A percentile compares a stretch with the other conserved stretches of the same genome.
Conservation (phyloP, 495 filamentous ascomycete species). For the Hypoxylon trugodes region DNA sequence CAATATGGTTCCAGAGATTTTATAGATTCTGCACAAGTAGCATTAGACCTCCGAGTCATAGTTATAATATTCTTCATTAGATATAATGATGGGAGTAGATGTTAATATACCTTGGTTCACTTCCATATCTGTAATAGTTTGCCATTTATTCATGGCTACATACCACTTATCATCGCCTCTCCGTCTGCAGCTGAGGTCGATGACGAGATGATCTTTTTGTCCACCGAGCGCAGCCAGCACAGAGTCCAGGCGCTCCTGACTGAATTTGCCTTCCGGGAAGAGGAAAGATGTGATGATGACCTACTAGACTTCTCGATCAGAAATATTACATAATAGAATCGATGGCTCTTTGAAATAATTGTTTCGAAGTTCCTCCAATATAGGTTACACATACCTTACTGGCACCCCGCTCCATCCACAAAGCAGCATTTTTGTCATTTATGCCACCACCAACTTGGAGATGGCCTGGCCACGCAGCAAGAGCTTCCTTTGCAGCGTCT, state of each 20-base stretch:
- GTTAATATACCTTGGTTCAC: slow-evolving; percentile 73
- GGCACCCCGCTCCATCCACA: slow-evolving; percentile 88
- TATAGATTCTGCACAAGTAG: slow-evolving; percentile 70
- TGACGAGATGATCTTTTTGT: slow-evolving; percentile 83
- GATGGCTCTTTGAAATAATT: not conserved
- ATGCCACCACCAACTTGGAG: slow-evolving; percentile 94
- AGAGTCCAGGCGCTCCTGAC: slow-evolving; percentile 71
- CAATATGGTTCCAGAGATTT: slow-evolving; percentile 83
- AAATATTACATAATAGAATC: not conserved
- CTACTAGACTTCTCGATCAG: slow-evolving; percentile 56
- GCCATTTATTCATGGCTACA: slow-evolving; percentile 98
- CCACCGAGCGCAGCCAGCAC: slow-evolving; percentile 75
- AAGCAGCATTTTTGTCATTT: slow-evolving; percentile 78
- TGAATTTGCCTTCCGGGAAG: slow-evolving; percentile 85
- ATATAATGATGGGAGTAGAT: not conserved
- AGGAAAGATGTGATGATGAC: slow-evolving; percentile 85
- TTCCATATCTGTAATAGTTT: slow-evolving; percentile 95
- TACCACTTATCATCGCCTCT: slow-evolving; percentile 78
- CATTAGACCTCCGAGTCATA: slow-evolving; percentile 5
- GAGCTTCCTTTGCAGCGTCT: slow-evolving; percentile 77
- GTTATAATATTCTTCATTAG: not conserved
- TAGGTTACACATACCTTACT: slow-evolving; percentile 79
- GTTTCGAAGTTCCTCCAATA: too few species aligned
- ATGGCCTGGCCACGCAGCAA: slow-evolving; percentile 76
- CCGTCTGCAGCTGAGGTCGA: slow-evolving; percentile 89